Evolutionary conservation across 768 basidiomycete species (phyloP), one percentile per base, ranked within the genome.

Genomic region (Rhodotorula toruloides): DNA sequence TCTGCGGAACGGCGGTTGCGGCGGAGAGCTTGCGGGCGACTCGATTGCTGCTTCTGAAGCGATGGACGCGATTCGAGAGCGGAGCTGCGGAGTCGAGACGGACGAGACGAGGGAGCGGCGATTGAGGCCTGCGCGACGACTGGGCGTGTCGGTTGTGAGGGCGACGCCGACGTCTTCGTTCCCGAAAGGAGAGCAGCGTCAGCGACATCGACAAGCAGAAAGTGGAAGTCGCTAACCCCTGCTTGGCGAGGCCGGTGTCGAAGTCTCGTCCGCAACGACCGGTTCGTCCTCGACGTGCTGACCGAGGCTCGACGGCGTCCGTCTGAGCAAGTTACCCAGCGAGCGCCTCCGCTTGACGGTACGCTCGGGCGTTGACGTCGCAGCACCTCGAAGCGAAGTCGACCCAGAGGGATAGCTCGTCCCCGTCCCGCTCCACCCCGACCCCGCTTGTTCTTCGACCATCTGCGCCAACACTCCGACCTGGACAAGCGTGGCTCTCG

Each of bases 131-230:
- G 60, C 44, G 37, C 43, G 42, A 29, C 61, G 61, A 5, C 53
- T 55, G 8, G 65, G 59, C 10, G 43, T 43, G 29, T 64, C 67
- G 21, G 62, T 60, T 14, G 48, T 60, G 16, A 68, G 39, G 3
- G 67, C 67, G 21, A 61, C 48, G 7, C 62, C 67, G 22, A 64
- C 52, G 22, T 27, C 52, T 9, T 53, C 34, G 9, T 46, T 25
- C 9, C 9, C n/a, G n/a, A n/a, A n/a, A 10, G 10, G 21, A 11
- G 8, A 16, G 17, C 1, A 8, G 12, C 10, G 34, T 25, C 34
- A 37, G 32, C 36, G 39, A 19, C 27, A 19, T 40, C 46, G n/a
- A n/a, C n/a, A n/a, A n/a, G n/a, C n/a, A n/a, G n/a, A n/a, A n/a
- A n/a, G n/a, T n/a, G n/a, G n/a, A n/a, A n/a, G n/a, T n/a, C n/a